Evolutionary conservation across 1,139 yeast species (phyloP).

Genomic region (Candida freyschussii): DNA sequence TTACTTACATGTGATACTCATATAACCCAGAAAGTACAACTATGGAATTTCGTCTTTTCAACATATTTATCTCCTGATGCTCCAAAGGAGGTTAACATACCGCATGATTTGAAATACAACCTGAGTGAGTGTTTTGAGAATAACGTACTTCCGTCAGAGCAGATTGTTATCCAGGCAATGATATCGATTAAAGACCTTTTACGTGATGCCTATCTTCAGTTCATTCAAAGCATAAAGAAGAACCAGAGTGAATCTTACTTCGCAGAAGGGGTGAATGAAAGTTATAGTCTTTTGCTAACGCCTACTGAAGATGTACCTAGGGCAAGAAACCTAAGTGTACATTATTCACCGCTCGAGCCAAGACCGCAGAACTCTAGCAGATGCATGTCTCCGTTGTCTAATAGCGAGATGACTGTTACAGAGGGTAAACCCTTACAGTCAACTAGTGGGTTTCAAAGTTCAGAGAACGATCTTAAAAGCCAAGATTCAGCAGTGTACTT

Average conservation of each 20-base stretch:
- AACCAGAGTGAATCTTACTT: conserved; percentile 7
- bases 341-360: conserved; percentile 21
- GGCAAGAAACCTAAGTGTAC: conserved; percentile 14
- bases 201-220: conserved; percentile 23
- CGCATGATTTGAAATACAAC: conserved; percentile 20
- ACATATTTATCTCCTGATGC: conserved; percentile 23
- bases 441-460: too few species aligned
- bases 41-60: conserved; percentile 20
- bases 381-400: conserved; percentile 18
- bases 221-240: conserved; percentile 16
- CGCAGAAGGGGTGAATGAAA: conserved; percentile 12
- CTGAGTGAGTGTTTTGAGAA: conserved; percentile 8
- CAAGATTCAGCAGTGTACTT: conserved; percentile 6
- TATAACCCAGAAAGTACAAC: conserved; percentile 9
- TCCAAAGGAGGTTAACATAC: conserved; percentile 25
- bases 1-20: conserved; percentile 9
- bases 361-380: conserved; percentile 10
- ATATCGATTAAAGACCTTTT: conserved; percentile 19
- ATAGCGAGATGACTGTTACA: conserved; percentile 2
- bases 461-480: conserved; percentile 6
- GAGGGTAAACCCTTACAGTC: too few species aligned
- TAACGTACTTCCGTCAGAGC: conserved; percentile 14
- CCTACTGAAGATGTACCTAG: conserved; percentile 13
- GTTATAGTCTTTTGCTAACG: conserved; percentile 17
- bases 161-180: conserved; percentile 19